Evolutionary conservation across 2,329 filamentous ascomycete genomes (phyloP), one percentile per base, ranked within the genome.

Genomic region (Monilinia aucupariae): DNA sequence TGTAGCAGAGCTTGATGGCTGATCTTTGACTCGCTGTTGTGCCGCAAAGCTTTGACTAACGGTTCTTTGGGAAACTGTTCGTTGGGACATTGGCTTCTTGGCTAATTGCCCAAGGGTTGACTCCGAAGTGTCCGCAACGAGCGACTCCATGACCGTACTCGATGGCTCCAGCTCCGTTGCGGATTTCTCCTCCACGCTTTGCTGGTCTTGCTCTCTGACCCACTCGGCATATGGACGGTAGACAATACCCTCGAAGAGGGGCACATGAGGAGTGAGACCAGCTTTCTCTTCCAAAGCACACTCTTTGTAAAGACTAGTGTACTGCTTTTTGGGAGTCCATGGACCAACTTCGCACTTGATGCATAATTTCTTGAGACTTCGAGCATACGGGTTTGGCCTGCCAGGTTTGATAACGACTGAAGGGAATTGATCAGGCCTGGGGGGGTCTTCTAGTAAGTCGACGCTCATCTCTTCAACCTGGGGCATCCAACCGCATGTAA

Each of bases 401-500:
- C 70, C 80, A 69, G n/a, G 78, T 71, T 64, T 77, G 71, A 68
- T 73, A 77, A 68, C 69, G 32, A 81, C 74, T 12, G 81, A 78
- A 25, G 78, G 75, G 66, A 87, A 88, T 51, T 82, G 79, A n/a
- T 82, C 77, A 25, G 76, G 77, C 20, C 85, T 81, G 1, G 85
- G 85, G 1, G 83, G 78, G 27, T 78, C 74, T 37, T 87, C 85
- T 50, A 85, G 79, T 9, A 87, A 74, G 55, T 81, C 82, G 6
- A 78, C 73, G 22, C 78, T 85, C 71, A 88, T 87, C 66, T 88
- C 85, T 49, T 79, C 76, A 22, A 81, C 73, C 12, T 77, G 75
- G 9, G 90, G 91, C 74, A 93, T 85, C 74, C 87, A 91, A 17
- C 89, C 89, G 37, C 86, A 82, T 59, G 83, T 85, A 78, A 94